Evolutionary conservation across 768 basidiomycete species (phyloP), one percentile per base, ranked within the genome.

Genomic region (Lentinus tigrinus): DNA sequence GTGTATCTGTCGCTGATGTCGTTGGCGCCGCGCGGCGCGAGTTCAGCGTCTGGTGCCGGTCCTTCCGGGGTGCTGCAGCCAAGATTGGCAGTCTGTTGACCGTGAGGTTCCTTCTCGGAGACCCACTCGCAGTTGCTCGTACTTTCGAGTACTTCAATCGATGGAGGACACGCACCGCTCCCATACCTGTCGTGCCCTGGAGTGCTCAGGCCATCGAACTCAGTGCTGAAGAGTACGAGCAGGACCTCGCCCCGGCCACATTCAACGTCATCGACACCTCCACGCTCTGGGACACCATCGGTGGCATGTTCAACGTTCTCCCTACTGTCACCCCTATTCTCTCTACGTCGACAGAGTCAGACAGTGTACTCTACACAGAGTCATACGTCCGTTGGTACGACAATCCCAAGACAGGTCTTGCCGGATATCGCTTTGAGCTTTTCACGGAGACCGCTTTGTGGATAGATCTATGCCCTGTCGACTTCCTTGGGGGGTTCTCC

Each of bases 201-300:
- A 39, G 38, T 10, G n/a, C n/a, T 11, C 9, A n/a, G 13, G 14
- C 14, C 3, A 39, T 39, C 14, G 16, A n/a, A 23, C 27, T 48
- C 39, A 10, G 31, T 39, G 5, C n/a, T 23, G 4, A 7, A 50
- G 14, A 52, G 16, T 27, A 10, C 54, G n/a, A 10, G 34, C n/a
- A 31, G 19, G 9, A 13, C 34, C 19, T 6, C n/a, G 61, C 61
- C 4, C 67, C 67, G 4, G 44, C 47, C 17, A 31, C 47, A n/a
- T 68, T 68, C 56, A 43, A 67, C 39, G 61, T 65, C 17, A 65
- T 68, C 46, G 67, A 68, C 24, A 63, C 64, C 16, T 68, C 67
- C 19, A 68, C 63, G 51, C 53, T 68, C 10, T 43, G 28, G 21
- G 67, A 68, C 54, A 61, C 63, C 44, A 49, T 67, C n/a, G n/a